Evolutionary conservation across 768 basidiomycete species (phyloP), one percentile per base, ranked within the genome.

Genomic region (Ramaria sp.): DNA sequence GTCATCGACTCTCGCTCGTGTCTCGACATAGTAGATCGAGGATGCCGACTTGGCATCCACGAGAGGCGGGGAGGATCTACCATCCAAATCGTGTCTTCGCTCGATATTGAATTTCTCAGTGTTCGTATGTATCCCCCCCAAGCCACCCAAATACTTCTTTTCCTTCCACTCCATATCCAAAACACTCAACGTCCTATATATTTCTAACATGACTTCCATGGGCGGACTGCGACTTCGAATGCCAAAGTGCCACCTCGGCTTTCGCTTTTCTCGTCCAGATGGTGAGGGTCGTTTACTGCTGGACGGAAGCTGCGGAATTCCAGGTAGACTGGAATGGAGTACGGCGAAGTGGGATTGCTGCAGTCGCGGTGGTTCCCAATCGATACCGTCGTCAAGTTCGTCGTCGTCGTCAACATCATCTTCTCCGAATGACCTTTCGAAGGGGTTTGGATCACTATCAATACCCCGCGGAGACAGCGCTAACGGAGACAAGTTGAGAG

Each of bases 161-260:
- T 87, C 82, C 67, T 89, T 89, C 96, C 96, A 99, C 69, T 99
- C 91, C 90, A 98, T 95, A 15, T 86, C 89, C 18, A 97, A 74
- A 57, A 82, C 73, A 69, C 86, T 85, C 48, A 99, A 71, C 41
- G 94, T 96, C 58, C 88, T 74, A 69, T 99, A 98, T 50, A 99
- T 96, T 76, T 97, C 95, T 24, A 96, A 71, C 94, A 99, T 97
- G 22, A 99, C 95, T 67, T 99, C 96, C 89, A 98, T 95, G 20
- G 94, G 96, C 30, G 93, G 90, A 56, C 83, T 87, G 56, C 94
- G 77, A 61, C 89, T 93, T 30, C 96, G 78, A 38, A 99, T 98
- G 7, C 96, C 96, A 63, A 97, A 99, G 66, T 99, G 96, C 96
- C 96, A 98, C 59, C 91, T 85, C 15, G 87, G 78, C 65, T 83